A percentile compares a stretch with the other conserved stretches of the same genome.
Evolutionary conservation across 768 basidiomycete genomes (phyloP).

Genomic region (Suillus hirtellus): DNA sequence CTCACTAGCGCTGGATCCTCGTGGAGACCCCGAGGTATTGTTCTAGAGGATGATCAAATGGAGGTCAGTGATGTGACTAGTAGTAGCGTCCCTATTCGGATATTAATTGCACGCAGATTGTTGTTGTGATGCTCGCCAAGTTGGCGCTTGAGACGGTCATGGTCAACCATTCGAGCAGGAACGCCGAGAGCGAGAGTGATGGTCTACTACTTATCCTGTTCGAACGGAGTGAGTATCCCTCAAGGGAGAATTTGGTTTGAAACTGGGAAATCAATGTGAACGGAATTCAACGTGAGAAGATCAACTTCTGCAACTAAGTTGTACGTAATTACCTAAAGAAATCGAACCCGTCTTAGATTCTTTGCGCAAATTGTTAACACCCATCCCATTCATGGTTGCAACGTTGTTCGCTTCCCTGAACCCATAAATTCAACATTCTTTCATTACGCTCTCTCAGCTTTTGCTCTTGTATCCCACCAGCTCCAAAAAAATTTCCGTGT

Average conservation of each 20-base stretch:
- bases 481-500: background rate
- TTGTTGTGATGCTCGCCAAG: background rate
- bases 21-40: background rate
- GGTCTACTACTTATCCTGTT: background rate
- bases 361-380: conserved; percentile 7
- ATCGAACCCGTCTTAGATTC: background rate
- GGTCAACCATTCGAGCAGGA: background rate
- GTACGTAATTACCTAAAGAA: background rate
- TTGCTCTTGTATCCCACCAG: conserved; percentile 10
- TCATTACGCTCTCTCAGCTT: conserved; percentile 11
- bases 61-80: background rate
- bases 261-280: background rate
- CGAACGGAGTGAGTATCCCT: background rate
- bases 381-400: conserved; percentile 11
- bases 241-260: conserved; percentile 10
- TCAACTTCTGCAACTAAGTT: background rate
- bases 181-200: background rate
- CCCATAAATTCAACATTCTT: conserved; percentile 29
- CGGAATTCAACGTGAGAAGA: conserved; percentile 12
- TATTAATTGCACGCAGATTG: conserved; percentile 21
- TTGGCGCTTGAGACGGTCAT: background rate
- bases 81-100: conserved; percentile 16
- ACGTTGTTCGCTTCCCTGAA: conserved; percentile 23
- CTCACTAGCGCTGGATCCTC: background rate
- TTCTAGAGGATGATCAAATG: background rate